Evolutionary conservation across 805 yeast genomes (phyloP).

Genomic region (Saturnispora quitensis): DNA sequence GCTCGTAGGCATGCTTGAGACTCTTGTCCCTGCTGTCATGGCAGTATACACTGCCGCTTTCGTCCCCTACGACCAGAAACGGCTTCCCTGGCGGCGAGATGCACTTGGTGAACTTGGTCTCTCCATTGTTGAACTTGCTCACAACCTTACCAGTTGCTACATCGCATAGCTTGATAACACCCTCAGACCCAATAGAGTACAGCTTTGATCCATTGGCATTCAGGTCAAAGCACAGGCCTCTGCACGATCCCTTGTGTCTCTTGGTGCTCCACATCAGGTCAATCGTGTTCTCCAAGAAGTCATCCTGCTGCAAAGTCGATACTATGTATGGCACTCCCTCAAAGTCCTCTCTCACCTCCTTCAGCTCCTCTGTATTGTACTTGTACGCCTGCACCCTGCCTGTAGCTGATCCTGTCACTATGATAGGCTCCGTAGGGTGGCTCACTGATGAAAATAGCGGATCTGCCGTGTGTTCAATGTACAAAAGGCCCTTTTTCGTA

Average conservation of each 20-base stretch:
- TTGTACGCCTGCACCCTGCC: constrained; percentile 61
- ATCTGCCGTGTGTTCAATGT: constrained; percentile 37
- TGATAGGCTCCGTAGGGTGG: constrained; percentile 62
- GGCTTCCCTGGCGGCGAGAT: constrained; percentile 38
- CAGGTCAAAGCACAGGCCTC: constrained; percentile 61
- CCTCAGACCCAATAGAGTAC: constrained; percentile 73
- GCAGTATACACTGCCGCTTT: constrained; percentile 57
- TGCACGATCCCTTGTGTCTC: constrained; percentile 83
- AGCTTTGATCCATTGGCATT: constrained; percentile 40
- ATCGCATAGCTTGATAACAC: constrained; percentile 64
- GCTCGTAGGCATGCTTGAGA: constrained; percentile 32
- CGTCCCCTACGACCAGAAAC: constrained; percentile 53
- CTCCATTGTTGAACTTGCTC: constrained; percentile 32
- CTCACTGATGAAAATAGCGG: constrained; percentile 71
- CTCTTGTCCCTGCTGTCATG: constrained; percentile 47
- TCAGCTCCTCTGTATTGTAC: constrained; percentile 45
- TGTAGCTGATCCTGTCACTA: constrained; percentile 69
- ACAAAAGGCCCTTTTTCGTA: constrained; percentile 31
- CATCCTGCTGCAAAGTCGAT: constrained; percentile 20
- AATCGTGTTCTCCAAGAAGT: constrained; percentile 21
- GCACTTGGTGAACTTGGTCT: constrained; percentile 31
- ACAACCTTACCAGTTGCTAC: constrained; percentile 68
- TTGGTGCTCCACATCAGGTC: constrained; percentile 67
- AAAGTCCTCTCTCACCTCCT: constrained; percentile 25
- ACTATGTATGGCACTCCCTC: constrained; percentile 24